Percentiles rank a stretch among this genome's conserved stretches.
These are phyloP conservation scores for Daldinia decipiens DNA, from an alignment of 495 filamentous ascomycete species.

Conservation along the genomic window DNA sequence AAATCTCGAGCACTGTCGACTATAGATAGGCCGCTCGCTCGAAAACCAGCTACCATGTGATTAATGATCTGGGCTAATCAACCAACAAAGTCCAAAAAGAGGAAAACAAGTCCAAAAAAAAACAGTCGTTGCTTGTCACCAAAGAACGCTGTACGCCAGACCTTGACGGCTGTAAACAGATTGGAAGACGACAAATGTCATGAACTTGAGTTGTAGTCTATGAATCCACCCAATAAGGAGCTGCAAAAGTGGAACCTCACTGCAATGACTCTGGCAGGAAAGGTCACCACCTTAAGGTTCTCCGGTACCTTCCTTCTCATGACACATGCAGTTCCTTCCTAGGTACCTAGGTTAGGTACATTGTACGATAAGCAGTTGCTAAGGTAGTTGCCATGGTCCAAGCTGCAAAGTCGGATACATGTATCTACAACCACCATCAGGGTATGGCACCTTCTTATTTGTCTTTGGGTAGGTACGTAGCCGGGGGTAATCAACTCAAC, in stretches of 20 bases:
- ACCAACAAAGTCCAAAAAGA: slow-evolving; percentile 23
- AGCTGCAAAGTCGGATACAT: not conserved
- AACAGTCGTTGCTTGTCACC: not conserved
- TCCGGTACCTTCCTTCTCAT: not conserved
- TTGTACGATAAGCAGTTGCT: not conserved
- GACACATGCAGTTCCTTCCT: not conserved
- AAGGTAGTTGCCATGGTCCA: not conserved
- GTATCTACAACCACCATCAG: not conserved
- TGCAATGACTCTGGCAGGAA: not conserved
- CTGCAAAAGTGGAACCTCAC: not conserved
- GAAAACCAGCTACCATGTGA: not conserved
- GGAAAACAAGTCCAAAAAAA: slow-evolving; percentile 15
- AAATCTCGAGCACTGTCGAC: not conserved
- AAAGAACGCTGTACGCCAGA: slow-evolving; percentile 23
- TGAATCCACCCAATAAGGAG: not conserved
- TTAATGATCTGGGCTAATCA: not conserved
- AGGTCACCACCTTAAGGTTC: not conserved
- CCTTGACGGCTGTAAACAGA: not conserved
- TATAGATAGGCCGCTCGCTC: not conserved
- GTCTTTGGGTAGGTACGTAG: not conserved
- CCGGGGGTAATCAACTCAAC: no score
- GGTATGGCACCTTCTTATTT: not conserved
- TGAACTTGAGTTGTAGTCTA: not conserved
- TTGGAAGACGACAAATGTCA: slow-evolving; percentile 7
- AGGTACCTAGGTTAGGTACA: not conserved